Evolutionary conservation across 2,329 filamentous ascomycete genomes (phyloP), one percentile per base, ranked within the genome.

Genomic region (Colletotrichum destructivum): DNA sequence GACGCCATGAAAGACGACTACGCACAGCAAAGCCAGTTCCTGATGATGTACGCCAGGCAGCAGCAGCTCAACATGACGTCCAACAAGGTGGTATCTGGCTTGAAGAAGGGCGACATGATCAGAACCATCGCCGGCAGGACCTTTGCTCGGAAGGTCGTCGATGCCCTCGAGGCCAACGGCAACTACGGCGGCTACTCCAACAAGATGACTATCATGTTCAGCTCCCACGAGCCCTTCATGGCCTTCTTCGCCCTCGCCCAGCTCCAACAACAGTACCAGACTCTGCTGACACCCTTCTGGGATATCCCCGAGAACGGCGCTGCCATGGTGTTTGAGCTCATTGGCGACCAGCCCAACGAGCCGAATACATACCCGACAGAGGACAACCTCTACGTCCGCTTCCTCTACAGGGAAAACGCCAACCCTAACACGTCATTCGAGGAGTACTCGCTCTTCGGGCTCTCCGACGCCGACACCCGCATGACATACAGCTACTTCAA

Each of bases 241-340:
- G 82, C 87, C 21, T 90, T 91, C 75, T 88, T 89, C 74, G 80
- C 84, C 1, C 80, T 91, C 3, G 79, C 85, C 0, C 80, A 82
- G 0, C 83, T 91, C 9, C 83, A 83, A 5, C 84, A 84, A 60
- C 77, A 79, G 0, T 79, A 89, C 62, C 90, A 91, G 77, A 85
- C 82, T n/a, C 84, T 87, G 4, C 84, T 78, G 56, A 77, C 71
- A 42, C 78, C 74, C 74, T 80, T 82, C 63, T 77, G 78, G 4
- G 74, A 71, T 2, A 70, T 90, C 16, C 91, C 93, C 0, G 87
- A 91, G 74, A 94, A 94, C 47, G 94, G 94, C 0, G 91, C 91
- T 1, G 88, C 89, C 51, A 92, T 97, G 87, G 84, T 89, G 0
- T 95, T 96, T 78, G 95, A 98, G 82, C 79, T 91, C 21, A 79